Evolutionary conservation across 2,329 filamentous ascomycete species (phyloP).

Genomic region (Fusarium humuli): DNA sequence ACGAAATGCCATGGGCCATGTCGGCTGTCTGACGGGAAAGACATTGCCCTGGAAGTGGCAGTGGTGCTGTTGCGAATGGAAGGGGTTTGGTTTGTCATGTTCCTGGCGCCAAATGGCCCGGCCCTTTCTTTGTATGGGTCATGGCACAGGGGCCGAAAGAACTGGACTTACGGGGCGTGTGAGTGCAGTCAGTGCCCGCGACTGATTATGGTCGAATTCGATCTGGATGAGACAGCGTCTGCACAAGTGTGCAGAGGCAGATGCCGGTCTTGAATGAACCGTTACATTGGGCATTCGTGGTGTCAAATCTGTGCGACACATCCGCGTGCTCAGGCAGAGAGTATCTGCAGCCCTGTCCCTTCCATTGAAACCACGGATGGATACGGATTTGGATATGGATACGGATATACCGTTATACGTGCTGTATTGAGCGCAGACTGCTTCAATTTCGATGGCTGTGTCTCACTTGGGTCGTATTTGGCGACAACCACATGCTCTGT

Average conservation of each 20-base stretch:
- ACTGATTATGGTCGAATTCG: slow-evolving; percentile 30
- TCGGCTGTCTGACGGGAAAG: background rate
- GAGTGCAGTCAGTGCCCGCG: slow-evolving; percentile 27
- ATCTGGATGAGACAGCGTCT: slow-evolving; percentile 39
- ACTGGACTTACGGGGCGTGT: slow-evolving; percentile 12
- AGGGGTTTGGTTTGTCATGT: slow-evolving; percentile 9
- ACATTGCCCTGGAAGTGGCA: background rate
- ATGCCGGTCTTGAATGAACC: slow-evolving; percentile 24
- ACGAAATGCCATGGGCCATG: slow-evolving; percentile 1
- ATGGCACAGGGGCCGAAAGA: slow-evolving; percentile 31
- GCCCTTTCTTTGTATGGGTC: slow-evolving; percentile 31
- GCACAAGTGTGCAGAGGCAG: slow-evolving; percentile 42
- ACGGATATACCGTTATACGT: slow-evolving; percentile 7
- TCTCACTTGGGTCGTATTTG: slow-evolving; percentile 2
- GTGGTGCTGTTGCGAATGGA: slow-evolving; percentile 12
- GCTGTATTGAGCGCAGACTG: background rate
- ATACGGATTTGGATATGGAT: slow-evolving; percentile 18
- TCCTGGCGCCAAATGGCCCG: slow-evolving; percentile 32
- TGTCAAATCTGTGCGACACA: slow-evolving; percentile 40
- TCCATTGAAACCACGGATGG: slow-evolving; percentile 11
- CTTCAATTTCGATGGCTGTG: slow-evolving; percentile 1
- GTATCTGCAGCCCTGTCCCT: slow-evolving; percentile 10
- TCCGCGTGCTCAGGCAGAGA: slow-evolving; percentile 19
- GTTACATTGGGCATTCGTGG: slow-evolving; percentile 31
- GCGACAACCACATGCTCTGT: background rate